Conservation (phyloP, 108 stramenopile genomes). For the Fragilariopsis cylindrus region DNA sequence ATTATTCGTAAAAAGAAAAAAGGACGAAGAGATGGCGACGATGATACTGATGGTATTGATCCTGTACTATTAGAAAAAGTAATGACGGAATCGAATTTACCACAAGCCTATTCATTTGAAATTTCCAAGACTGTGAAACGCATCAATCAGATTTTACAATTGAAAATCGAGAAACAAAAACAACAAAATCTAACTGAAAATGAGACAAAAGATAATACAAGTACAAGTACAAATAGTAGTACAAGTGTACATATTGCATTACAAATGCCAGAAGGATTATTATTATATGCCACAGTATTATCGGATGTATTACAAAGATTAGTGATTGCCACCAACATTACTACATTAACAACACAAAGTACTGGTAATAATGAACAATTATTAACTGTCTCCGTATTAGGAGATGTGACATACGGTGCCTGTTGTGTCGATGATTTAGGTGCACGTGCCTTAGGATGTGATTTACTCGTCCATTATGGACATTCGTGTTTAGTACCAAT, state of each 20-base stretch:
- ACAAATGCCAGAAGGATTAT: constrained; percentile 97
- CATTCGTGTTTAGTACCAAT: constrained; percentile 97
- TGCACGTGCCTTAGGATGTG: constrained; percentile 86
- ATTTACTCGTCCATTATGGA: constrained; percentile 96
- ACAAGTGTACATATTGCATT: constrained; percentile 71
- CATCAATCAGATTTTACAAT: constrained; percentile 71
- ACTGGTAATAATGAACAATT: neutral
- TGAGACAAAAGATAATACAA: neutral
- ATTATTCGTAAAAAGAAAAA: constrained; percentile 29
- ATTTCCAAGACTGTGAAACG: constrained; percentile 90
- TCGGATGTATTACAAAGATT: constrained; percentile 92
- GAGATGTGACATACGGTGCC: constrained; percentile 99
- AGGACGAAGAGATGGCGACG: constrained; percentile 16
- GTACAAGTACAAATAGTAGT: neutral
- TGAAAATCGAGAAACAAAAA: constrained; percentile 26
- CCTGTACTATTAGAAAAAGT: constrained; percentile 47
- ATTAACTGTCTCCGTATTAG: constrained; percentile 78
- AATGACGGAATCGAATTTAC: constrained; percentile 58
- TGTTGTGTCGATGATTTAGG: constrained; percentile 98
- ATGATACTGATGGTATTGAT: constrained; percentile 37
- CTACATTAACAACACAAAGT: constrained; percentile 10
- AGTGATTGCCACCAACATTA: constrained; percentile 17
- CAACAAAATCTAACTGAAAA: neutral
- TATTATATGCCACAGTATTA: constrained; percentile 93
- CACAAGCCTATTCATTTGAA: constrained; percentile 81